Percentiles rank a stretch among this genome's conserved stretches.
These are phyloP conservation scores for Areca catechu DNA, from an alignment of 176 grass and related monocot species.

Conservation along the genomic window DNA sequence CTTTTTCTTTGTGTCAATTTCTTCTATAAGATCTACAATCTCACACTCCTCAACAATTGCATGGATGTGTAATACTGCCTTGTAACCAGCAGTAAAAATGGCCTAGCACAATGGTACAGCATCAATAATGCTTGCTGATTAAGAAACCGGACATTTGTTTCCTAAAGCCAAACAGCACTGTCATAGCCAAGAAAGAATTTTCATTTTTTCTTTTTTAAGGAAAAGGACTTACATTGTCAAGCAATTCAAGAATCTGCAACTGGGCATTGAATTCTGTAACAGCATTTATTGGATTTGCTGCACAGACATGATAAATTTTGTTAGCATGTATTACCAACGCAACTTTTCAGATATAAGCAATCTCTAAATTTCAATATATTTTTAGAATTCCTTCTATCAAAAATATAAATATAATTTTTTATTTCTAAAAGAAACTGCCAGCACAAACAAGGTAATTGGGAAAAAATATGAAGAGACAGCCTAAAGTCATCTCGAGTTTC, in stretches of 20 bases:
- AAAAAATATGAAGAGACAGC: too few relatives aligned
- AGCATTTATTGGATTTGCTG: slow-evolving; percentile 58
- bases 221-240: slow-evolving; percentile 78
- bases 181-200: not conserved
- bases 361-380: too few relatives aligned
- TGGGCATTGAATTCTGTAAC: slow-evolving; percentile 84
- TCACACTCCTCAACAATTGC: slow-evolving; percentile 94
- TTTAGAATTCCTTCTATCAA: too few relatives aligned
- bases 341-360: too few relatives aligned
- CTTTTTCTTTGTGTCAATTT: slow-evolving; percentile 78
- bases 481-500: too few relatives aligned
- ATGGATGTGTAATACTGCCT: slow-evolving; percentile 90
- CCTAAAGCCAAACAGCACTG: not conserved
- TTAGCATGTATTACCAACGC: too few relatives aligned
- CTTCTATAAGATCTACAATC: slow-evolving; percentile 93
- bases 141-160: not conserved
- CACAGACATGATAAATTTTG: slow-evolving; percentile 7
- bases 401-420: too few relatives aligned
- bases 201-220: not conserved
- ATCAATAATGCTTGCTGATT: too few relatives aligned
- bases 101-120: slow-evolving; percentile 31
- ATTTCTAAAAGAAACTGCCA: too few relatives aligned
- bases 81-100: slow-evolving; percentile 96
- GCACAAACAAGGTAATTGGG: too few relatives aligned
- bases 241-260: slow-evolving; percentile 87